Percentiles rank a stretch among this genome's conserved stretches.
These are phyloP conservation scores for Aspergillus glaucus DNA, from an alignment of 2,329 filamentous ascomycete genomes.

Conservation along the genomic window DNA sequence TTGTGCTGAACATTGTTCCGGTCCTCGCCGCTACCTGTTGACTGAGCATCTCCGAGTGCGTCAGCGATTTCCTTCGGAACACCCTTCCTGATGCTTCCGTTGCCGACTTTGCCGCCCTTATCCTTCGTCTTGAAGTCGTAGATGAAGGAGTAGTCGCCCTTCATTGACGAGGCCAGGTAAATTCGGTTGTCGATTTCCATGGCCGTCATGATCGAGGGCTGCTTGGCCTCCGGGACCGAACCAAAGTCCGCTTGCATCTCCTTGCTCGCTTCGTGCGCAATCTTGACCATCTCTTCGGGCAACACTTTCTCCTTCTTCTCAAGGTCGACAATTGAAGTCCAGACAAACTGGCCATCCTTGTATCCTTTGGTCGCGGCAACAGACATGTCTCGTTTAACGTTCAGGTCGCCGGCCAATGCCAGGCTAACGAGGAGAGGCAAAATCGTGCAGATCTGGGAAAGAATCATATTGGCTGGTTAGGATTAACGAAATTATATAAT, in stretches of 20 bases:
- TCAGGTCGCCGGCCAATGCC: not conserved
- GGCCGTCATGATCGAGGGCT: not conserved
- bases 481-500: not conserved
- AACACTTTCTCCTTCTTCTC: not conserved
- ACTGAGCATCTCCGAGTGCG: not conserved
- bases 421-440: not conserved
- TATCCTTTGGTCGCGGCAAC: not conserved
- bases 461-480: not conserved
- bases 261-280: not conserved
- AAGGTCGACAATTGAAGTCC: not conserved
- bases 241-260: no score
- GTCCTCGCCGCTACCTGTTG: not conserved
- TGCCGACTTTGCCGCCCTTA: not conserved
- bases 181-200: not conserved
- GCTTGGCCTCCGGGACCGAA: not conserved
- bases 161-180: not conserved
- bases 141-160: constrained; percentile 1
- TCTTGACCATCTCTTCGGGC: constrained; percentile 1
- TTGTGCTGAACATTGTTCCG: not conserved
- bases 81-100: not conserved
- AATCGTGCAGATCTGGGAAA: not conserved
- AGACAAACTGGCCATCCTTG: not conserved
- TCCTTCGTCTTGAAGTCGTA: not conserved
- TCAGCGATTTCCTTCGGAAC: not conserved
- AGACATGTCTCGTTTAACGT: not conserved